Evolutionary conservation across 306 rosid species (phyloP).

Genomic region (Alnus rubra): DNA sequence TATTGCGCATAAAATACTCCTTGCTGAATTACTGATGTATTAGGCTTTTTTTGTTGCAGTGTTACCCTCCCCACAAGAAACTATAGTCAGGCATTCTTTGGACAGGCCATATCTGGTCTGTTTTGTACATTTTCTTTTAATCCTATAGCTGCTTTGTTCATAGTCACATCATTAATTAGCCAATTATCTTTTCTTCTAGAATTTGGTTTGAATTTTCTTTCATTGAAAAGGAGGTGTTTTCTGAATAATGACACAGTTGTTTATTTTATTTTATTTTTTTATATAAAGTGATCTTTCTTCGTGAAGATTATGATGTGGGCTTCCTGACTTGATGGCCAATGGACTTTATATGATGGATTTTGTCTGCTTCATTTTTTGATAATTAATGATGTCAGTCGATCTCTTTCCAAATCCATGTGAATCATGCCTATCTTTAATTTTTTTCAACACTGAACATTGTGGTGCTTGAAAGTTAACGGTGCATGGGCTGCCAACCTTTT

Average conservation of each 20-base stretch:
- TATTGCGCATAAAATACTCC: slow-evolving; percentile 82
- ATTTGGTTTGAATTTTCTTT: slow-evolving; percentile 35
- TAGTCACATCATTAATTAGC: slow-evolving; percentile 40
- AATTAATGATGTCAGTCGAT: too few relatives aligned
- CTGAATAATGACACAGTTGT: slow-evolving; percentile 31
- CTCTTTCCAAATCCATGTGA: too few relatives aligned
- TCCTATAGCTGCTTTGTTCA: slow-evolving; percentile 28
- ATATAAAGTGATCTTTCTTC: too few relatives aligned
- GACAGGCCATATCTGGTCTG: slow-evolving; percentile 64
- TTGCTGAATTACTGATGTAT: slow-evolving; percentile 77
- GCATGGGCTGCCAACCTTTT: too few relatives aligned
- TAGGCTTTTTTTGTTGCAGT: slow-evolving; percentile 23
- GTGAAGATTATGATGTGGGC: too few relatives aligned
- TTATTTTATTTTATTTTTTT: too few relatives aligned
- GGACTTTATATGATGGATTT: too few relatives aligned
- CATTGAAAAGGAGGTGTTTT: slow-evolving; percentile 14
- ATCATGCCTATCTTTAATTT: too few relatives aligned
- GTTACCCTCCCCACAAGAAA: slow-evolving; percentile 40
- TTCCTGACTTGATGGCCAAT: too few relatives aligned
- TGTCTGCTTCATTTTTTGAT: too few relatives aligned
- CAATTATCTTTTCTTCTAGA: slow-evolving; percentile 30
- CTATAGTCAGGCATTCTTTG: slow-evolving; percentile 83
- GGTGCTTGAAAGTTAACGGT: too few relatives aligned
- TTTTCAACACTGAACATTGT: too few relatives aligned
- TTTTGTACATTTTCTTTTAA: slow-evolving; percentile 47